Evolutionary conservation across 805 yeast genomes (phyloP).

Genomic region (Pichia manshurica): DNA sequence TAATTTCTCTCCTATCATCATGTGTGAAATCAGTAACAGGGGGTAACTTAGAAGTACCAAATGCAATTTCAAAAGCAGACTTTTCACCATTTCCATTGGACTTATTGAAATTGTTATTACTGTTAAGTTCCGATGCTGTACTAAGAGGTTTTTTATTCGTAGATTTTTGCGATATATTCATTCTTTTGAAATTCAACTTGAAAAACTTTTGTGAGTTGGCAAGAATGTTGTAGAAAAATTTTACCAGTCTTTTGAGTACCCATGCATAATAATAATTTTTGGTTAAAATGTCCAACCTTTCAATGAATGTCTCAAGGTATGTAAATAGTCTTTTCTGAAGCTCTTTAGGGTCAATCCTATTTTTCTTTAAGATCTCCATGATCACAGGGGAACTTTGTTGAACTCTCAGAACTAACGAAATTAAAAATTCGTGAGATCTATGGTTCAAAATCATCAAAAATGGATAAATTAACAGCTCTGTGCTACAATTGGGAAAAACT

Average conservation of each 20-base stretch:
- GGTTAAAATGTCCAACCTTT: conserved; percentile 33
- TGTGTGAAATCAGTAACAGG: conserved; percentile 31
- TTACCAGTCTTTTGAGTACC: conserved; percentile 39
- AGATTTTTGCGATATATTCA: conserved; percentile 12
- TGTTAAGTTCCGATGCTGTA: neutral
- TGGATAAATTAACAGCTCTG: conserved; percentile 45
- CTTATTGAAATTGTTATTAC: conserved; percentile 1
- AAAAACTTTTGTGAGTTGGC: conserved; percentile 32
- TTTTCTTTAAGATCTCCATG: conserved; percentile 29
- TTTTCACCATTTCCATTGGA: conserved; percentile 13
- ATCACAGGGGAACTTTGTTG: conserved; percentile 33
- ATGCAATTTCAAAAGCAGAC: conserved; percentile 32
- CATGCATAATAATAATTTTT: conserved; percentile 41
- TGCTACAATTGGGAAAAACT: conserved; percentile 32
- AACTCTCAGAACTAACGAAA: conserved; percentile 47
- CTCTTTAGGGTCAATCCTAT: conserved; percentile 32
- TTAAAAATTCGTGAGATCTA: conserved; percentile 51
- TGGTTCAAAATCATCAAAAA: conserved; percentile 48
- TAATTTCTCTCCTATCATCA: conserved; percentile 8
- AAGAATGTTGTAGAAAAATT: conserved; percentile 33
- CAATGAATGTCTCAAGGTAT: conserved; percentile 31
- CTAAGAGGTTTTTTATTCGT: neutral
- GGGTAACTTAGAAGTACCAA: conserved; percentile 33
- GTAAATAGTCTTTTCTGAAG: conserved; percentile 29
- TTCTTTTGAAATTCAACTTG: conserved; percentile 27